Evolutionary conservation across 1,139 yeast genomes (phyloP), one percentile per base, ranked within the genome.

Genomic region (Entelexis sorbosivorans): DNA sequence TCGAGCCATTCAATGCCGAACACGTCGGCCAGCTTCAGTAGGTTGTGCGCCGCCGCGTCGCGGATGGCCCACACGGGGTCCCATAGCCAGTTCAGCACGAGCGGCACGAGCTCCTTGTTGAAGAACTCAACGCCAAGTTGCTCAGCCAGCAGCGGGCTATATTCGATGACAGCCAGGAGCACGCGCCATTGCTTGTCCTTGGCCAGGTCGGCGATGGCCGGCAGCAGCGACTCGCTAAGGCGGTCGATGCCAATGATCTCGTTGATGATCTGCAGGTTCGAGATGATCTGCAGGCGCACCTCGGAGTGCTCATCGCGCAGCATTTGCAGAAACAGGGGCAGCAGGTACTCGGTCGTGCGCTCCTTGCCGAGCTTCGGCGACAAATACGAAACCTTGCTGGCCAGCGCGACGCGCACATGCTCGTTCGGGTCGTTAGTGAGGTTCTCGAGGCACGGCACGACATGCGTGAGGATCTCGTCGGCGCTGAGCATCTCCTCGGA

Each of bases 141-240:
- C 62, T 85, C 84, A n/a, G 98, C 97, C 59, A 93, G 74, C 60
- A 91, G 75, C 24, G 99, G 99, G 61, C 89, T 87, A 68, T 93
- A 93, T 66, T 93, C 96, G 64, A 93, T 93, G 57, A 93, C 91
- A 16, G 98, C 98, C 65, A 93, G 75, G 64, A 98, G 81, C 29
- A 93, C 97, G 63, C 98, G 79, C 99, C 99, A 93, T 65, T 89
- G 93, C 62, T 82, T 82, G 69, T 93, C 98, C 65, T 88, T 93
- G 9, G 98, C 97, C 59, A 93, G 76, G 61, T 91, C 96, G 24
- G 95, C 82, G 58, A 93, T 89, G 2, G 98, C 98, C 6, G 99
- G 99, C 59, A 93, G 74, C 58, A 93, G 74, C 48, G 88, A 82
- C 61, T 89, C 89, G 38, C 95, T 81, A 60, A 93, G 74, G 59